Evolutionary conservation across 495 filamentous ascomycete genomes (phyloP).

Genomic region (Cercophora sp.): DNA sequence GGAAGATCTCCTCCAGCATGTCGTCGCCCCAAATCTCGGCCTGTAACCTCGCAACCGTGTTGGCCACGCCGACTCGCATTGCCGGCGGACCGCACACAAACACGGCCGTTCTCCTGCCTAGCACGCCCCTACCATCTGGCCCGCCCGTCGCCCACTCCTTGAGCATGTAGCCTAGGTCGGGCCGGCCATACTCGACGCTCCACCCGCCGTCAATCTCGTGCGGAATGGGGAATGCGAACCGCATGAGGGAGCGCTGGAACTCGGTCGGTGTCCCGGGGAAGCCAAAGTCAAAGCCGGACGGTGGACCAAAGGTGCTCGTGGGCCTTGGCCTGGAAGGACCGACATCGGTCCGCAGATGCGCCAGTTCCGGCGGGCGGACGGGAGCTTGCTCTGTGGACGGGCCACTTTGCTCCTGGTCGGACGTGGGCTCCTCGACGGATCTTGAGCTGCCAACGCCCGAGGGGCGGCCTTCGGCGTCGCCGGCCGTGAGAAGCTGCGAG

Average conservation of each 20-base stretch:
- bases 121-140: constrained; percentile 55
- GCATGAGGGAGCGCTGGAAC: constrained; percentile 78
- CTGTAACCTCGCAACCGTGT: constrained; percentile 78
- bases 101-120: constrained; percentile 81
- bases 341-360: constrained; percentile 48
- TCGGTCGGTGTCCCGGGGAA: constrained; percentile 72
- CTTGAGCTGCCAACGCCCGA: constrained; percentile 24
- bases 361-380: constrained; percentile 44
- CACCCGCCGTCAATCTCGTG: constrained; percentile 73
- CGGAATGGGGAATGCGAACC: constrained; percentile 72
- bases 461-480: constrained; percentile 21
- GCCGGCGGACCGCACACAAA: constrained; percentile 87
- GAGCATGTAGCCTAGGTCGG: constrained; percentile 80
- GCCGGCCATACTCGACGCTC: constrained; percentile 90
- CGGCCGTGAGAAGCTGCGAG: constrained; percentile 28
- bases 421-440: constrained; percentile 14
- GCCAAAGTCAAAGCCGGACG: constrained; percentile 65
- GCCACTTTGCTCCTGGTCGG: constrained; percentile 13
- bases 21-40: constrained; percentile 72
- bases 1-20: constrained; percentile 80
- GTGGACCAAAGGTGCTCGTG: constrained; percentile 42
- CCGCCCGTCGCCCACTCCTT: constrained; percentile 66
- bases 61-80: constrained; percentile 84
- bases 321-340: constrained; percentile 31
- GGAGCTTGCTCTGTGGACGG: constrained; percentile 11